These are phyloP conservation scores for Lunasporangiospora selenospora DNA, from an alignment of 192 early-diverging fungal species.

Conservation along the genomic window DNA sequence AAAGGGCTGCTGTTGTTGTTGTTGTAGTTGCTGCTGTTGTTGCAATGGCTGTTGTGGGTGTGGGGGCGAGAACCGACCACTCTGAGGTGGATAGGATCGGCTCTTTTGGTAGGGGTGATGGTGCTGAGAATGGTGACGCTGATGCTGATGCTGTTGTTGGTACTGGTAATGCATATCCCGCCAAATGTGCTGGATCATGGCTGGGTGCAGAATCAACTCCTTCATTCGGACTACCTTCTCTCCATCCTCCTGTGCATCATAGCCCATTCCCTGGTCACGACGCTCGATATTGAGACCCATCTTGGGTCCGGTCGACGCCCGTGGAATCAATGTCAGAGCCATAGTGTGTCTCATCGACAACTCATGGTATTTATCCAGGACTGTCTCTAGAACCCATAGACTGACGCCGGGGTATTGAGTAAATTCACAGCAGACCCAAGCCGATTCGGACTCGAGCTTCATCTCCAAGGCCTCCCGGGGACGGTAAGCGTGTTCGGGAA, in stretches of 20 bases:
- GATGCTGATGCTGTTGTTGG: slow-evolving; percentile 11
- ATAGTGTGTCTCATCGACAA: background rate
- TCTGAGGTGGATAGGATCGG: slow-evolving; percentile 8
- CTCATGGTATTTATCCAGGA: slow-evolving; percentile 24
- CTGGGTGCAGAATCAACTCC: slow-evolving; percentile 17
- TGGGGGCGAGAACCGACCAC: background rate
- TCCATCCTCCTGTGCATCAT: background rate
- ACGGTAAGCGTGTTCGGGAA: slow-evolving; percentile 21
- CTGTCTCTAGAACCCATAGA: slow-evolving; percentile 27
- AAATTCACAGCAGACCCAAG: slow-evolving; percentile 28
- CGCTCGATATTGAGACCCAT: background rate
- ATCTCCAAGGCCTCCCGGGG: slow-evolving; percentile 9
- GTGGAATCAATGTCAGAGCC: background rate
- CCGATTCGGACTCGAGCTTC: background rate
- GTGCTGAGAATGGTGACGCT: background rate
- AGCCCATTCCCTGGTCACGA: slow-evolving; percentile 8
- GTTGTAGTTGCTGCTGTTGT: background rate
- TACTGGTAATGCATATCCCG: slow-evolving; percentile 27
- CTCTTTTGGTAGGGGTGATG: slow-evolving; percentile 2
- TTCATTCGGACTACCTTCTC: slow-evolving; percentile 7
- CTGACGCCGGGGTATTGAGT: slow-evolving; percentile 22
- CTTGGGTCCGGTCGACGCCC: background rate
- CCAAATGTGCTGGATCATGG: slow-evolving; percentile 36
- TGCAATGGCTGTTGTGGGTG: background rate
- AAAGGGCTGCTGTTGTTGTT: background rate